These are phyloP conservation scores for Neoboletus subvelutipes DNA, from an alignment of 768 basidiomycete genomes.

Conservation along the genomic window DNA sequence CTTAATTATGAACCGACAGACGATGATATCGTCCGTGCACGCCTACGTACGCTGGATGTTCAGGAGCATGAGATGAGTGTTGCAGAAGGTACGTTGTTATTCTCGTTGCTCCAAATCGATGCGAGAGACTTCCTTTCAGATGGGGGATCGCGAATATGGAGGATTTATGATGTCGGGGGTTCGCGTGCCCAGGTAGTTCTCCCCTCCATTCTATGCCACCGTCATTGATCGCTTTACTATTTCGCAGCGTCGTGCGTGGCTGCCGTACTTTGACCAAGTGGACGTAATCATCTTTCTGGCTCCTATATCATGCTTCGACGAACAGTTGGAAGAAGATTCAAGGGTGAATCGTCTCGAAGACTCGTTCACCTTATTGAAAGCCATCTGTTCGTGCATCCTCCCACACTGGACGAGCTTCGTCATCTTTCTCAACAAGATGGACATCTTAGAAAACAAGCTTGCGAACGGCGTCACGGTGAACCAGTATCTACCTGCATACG, in stretches of 20 bases:
- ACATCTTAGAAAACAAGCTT: conserved; percentile 65
- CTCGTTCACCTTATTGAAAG: conserved; percentile 69
- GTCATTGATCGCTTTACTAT: too few species aligned
- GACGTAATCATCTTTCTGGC: too few species aligned
- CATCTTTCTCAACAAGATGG: conserved; percentile 67
- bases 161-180: conserved; percentile 76
- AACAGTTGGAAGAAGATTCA: conserved; percentile 52
- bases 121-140: conserved; percentile 11
- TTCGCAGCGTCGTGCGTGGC: too few species aligned
- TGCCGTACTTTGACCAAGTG: too few species aligned
- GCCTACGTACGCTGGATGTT: conserved; percentile 67
- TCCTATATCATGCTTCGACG: too few species aligned
- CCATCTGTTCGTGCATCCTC: conserved; percentile 46
- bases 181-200: conserved; percentile 61
- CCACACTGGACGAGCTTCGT: conserved; percentile 41
- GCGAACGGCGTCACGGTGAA: too few species aligned
- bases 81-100: conserved; percentile 17
- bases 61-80: conserved; percentile 61
- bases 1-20: conserved; percentile 66
- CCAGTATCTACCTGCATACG: too few species aligned
- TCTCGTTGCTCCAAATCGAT: neutral
- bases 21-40: conserved; percentile 70
- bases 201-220: too few species aligned
- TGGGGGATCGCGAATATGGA: conserved; percentile 55
- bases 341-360: conserved; percentile 73